Conservation (phyloP, 2,329 filamentous ascomycete species). For the Chrysoporthe cubensis region DNA sequence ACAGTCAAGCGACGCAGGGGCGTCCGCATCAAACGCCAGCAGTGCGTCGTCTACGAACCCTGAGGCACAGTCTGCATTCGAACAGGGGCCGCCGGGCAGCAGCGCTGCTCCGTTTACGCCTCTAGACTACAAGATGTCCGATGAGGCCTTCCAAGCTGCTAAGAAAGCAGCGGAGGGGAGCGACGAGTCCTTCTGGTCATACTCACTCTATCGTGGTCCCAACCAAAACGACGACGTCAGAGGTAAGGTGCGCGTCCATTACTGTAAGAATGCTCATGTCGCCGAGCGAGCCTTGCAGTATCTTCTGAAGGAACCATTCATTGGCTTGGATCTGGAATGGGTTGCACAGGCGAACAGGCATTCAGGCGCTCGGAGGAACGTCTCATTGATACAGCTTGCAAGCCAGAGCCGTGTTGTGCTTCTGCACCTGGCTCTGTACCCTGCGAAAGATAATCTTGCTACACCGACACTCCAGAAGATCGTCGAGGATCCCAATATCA, state of each 20-base stretch:
- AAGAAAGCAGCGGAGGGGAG: constrained; percentile 49
- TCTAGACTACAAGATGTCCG: constrained; percentile 51
- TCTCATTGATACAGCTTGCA: constrained; percentile 84
- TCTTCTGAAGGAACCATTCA: constrained; percentile 69
- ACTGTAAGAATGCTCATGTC: constrained; percentile 70
- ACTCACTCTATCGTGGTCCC: constrained; percentile 66
- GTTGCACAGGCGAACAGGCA: constrained; percentile 51
- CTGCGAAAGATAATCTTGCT: constrained; percentile 60
- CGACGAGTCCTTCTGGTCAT: constrained; percentile 66
- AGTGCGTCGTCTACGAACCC: too few relatives aligned
- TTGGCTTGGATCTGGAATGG: constrained; percentile 96
- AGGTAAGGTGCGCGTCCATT: constrained; percentile 70
- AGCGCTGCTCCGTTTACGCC: constrained; percentile 43
- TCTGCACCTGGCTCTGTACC: constrained; percentile 76
- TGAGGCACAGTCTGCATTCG: background rate
- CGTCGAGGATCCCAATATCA: constrained; percentile 70
- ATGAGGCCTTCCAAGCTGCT: constrained; percentile 52
- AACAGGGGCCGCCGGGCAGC: background rate
- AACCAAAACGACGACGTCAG: constrained; percentile 38
- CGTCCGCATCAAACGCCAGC: background rate
- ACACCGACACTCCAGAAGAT: constrained; percentile 71
- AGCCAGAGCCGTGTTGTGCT: constrained; percentile 76
- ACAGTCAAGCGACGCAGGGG: background rate
- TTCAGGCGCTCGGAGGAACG: constrained; percentile 64
- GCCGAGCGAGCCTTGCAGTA: constrained; percentile 70